Evolutionary conservation across 1,139 yeast species (phyloP), one percentile per base, ranked within the genome.

Genomic region (Hansenula sp.): DNA sequence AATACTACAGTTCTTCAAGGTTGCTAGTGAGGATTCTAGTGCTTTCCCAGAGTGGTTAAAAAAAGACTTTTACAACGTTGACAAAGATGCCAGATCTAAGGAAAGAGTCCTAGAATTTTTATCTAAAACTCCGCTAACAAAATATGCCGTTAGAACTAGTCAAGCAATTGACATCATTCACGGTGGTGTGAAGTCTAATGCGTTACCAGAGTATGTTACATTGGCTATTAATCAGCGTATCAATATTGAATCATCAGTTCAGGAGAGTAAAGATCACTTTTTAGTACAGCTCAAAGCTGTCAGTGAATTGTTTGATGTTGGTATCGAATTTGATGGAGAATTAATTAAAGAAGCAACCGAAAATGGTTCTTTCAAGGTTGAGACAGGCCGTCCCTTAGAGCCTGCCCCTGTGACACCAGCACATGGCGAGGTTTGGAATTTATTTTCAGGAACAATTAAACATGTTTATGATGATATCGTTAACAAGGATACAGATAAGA

Each of bases 131-230:
- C 42, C 38, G 24, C 25, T 18, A 12, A 45, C 49, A 19, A 60
- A 53, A 38, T 74, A 64, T 49, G 59, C 71, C 31, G 64, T 76
- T 38, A 65, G 65, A 28, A 77, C 81, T 1, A 70, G 81, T 4
- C 81, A 76, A 53, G 80, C 82, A 0, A 63, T 70, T 38, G 82
- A 79, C 57, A 66, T 78, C 10, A 65, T 78, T 40, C 45, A 55
- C 9, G 83, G 83, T 12, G 84, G 84, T 18, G 70, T 68, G 24
- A 79, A 78, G 52, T 62, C 77, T 3, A 78, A 78, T 55, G 79
- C 82, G 0, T 62, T 78, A 38, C 83, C 84, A 1, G 82, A 78
- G 52, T 65, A 65, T 48, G 81, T 68, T 4, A 57, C 64, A 1
- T 64, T 74, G 2, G 49, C 70, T 29, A 63, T 74, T 30, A 77